Conservation (phyloP, 2,329 filamentous ascomycete species). For the Penicillium thymicola region DNA sequence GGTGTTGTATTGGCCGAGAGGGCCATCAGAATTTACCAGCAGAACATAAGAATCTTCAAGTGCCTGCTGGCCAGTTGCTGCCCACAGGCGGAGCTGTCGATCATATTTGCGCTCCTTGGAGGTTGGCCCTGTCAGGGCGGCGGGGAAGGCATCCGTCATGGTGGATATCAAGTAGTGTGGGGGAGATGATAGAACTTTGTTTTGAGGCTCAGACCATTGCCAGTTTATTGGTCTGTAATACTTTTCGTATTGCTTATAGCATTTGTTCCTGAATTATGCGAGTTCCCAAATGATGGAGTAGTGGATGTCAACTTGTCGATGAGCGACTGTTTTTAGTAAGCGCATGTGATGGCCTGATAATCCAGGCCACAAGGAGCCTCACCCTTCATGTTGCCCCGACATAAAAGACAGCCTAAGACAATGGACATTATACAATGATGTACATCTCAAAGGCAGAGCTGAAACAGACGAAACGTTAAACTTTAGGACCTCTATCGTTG, state of each 20-base stretch:
- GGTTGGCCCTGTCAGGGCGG: slow-evolving; percentile 47
- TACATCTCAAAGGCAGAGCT: too few species aligned
- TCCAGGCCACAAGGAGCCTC: not conserved
- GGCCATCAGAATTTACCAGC: slow-evolving; percentile 68
- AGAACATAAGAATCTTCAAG: slow-evolving; percentile 90
- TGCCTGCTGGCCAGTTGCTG: slow-evolving; percentile 82
- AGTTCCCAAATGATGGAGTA: not conserved
- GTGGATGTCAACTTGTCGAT: slow-evolving; percentile 4
- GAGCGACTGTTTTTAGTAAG: slow-evolving; percentile 3
- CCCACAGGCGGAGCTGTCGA: slow-evolving; percentile 91
- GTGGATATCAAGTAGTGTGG: slow-evolving; percentile 7
- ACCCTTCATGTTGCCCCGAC: too few species aligned
- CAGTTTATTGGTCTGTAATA: not conserved
- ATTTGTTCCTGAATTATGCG: not conserved
- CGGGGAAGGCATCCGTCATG: slow-evolving; percentile 40
- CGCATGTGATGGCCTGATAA: not conserved
- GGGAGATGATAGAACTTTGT: not conserved
- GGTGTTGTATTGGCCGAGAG: slow-evolving; percentile 33
- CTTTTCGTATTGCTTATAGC: not conserved
- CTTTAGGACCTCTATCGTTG: too few species aligned
- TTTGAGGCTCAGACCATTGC: not conserved
- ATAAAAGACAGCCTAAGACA: too few species aligned
- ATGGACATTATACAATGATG: too few species aligned
- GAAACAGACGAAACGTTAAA: too few species aligned
- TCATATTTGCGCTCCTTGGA: slow-evolving; percentile 80